phyloP scores from a whole-genome alignment of 2,329 filamentous ascomycete genomes.

The Pyricularia pennisetigena region DNA sequence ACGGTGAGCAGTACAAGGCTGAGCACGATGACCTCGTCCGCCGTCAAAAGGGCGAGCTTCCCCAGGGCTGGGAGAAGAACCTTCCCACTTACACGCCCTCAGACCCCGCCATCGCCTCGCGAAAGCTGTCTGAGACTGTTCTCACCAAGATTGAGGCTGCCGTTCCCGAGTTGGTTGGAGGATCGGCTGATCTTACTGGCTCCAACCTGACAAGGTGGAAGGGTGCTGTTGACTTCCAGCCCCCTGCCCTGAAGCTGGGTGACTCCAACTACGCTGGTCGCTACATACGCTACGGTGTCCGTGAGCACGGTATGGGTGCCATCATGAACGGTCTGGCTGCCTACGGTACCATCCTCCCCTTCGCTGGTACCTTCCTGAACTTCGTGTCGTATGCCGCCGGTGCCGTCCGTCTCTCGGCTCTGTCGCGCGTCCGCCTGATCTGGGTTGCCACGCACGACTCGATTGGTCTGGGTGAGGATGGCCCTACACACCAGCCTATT shows the following conservation, averaged over 20 bases:
- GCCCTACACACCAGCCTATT: conserved; percentile 97
- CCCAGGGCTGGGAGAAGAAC: conserved; percentile 91
- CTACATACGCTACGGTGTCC: conserved; percentile 87
- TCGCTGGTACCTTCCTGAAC: conserved; percentile 96
- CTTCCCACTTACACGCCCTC: conserved; percentile 83
- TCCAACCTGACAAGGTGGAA: conserved; percentile 99
- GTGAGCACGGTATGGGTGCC: conserved; percentile 85
- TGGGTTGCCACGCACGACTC: conserved; percentile 98
- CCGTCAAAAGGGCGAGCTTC: conserved; percentile 72
- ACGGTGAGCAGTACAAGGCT: conserved; percentile 64
- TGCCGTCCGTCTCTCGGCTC: conserved; percentile 84
- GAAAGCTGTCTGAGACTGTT: conserved; percentile 93
- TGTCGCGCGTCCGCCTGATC: conserved; percentile 85
- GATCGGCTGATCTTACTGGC: conserved; percentile 94
- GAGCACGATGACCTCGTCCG: conserved; percentile 75
- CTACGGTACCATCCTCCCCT: conserved; percentile 91
- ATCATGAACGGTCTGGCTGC: conserved; percentile 93
- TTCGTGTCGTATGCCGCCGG: conserved; percentile 97
- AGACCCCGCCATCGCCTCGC: conserved; percentile 78
- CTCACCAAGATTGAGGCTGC: conserved; percentile 76
- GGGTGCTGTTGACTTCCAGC: conserved; percentile 94
- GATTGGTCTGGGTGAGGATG: conserved; percentile 97
- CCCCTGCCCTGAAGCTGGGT: conserved; percentile 73
- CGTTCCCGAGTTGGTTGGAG: conserved; percentile 86
- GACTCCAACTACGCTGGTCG: conserved; percentile 61